A percentile compares a stretch with the other conserved stretches of the same genome.
phyloP scores from a whole-genome alignment of 1,139 yeast genomes.

The Blastobotrys serpentis region DNA sequence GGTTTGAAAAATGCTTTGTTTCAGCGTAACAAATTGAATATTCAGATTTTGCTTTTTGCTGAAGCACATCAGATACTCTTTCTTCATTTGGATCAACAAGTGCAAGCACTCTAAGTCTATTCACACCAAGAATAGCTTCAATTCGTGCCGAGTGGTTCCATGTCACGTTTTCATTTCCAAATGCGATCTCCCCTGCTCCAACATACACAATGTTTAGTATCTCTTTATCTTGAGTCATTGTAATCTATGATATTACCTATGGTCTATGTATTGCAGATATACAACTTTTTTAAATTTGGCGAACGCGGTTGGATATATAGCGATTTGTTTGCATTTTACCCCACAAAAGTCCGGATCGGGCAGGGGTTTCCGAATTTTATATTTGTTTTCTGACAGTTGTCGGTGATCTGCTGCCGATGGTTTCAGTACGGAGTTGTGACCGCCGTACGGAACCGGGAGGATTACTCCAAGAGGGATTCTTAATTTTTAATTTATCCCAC shows the following conservation, averaged over 20 bases:
- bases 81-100: conserved; percentile 24
- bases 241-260: too few species aligned
- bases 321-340: neutral
- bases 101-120: conserved; percentile 23
- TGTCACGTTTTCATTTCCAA: conserved; percentile 26
- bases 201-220: conserved; percentile 15
- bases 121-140: conserved; percentile 22
- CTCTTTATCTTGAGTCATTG: conserved; percentile 1
- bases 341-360: neutral
- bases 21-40: conserved; percentile 19
- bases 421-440: neutral
- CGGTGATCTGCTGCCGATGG: neutral
- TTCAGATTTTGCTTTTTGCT: conserved; percentile 16
- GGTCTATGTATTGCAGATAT: too few species aligned
- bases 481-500: too few species aligned
- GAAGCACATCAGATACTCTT: conserved; percentile 20
- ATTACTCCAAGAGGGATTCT: neutral
- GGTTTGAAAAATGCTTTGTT: conserved; percentile 19
- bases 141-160: conserved; percentile 27
- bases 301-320: too few species aligned
- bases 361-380: neutral
- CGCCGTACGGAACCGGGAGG: neutral
- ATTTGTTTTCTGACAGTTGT: too few species aligned
- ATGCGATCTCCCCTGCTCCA: conserved; percentile 24
- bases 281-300: too few species aligned